Conservation (phyloP, 306 rosid species). For the Pachyrhizus erosus region DNA sequence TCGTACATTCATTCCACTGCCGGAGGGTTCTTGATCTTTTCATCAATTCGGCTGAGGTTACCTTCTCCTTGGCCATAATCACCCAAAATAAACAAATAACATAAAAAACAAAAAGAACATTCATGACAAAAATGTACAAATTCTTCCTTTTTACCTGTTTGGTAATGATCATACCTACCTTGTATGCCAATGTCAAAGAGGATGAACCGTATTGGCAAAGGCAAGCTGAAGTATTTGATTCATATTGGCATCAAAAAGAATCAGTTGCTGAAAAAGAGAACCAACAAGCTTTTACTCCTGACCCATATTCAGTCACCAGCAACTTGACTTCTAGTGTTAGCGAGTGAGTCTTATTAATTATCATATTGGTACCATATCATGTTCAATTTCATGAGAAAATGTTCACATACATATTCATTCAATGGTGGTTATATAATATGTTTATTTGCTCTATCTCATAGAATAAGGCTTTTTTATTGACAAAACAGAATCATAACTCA, state of each 20-base stretch:
- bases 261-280: slow-evolving; percentile 39
- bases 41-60: slow-evolving; percentile 17
- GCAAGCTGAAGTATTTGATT: background rate
- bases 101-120: background rate
- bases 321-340: slow-evolving; percentile 46
- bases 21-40: background rate
- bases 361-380: background rate
- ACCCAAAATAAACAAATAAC: background rate
- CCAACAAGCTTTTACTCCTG: slow-evolving; percentile 31
- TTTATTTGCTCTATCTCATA: background rate
- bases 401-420: background rate
- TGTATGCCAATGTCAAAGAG: slow-evolving; percentile 50
- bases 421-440: background rate
- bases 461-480: slow-evolving; percentile 1
- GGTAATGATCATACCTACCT: slow-evolving; percentile 35
- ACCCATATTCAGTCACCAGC: slow-evolving; percentile 55
- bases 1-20: background rate
- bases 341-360: slow-evolving; percentile 49
- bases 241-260: slow-evolving; percentile 63
- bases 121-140: background rate
- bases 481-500: slow-evolving; percentile 44
- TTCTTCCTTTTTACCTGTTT: slow-evolving; percentile 19
- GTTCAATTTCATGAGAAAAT: background rate
- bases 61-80: slow-evolving; percentile 16
- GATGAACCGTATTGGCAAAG: background rate